Conservation (phyloP, 345 rosid genomes). For the Zanthoxylum bungeanum region DNA sequence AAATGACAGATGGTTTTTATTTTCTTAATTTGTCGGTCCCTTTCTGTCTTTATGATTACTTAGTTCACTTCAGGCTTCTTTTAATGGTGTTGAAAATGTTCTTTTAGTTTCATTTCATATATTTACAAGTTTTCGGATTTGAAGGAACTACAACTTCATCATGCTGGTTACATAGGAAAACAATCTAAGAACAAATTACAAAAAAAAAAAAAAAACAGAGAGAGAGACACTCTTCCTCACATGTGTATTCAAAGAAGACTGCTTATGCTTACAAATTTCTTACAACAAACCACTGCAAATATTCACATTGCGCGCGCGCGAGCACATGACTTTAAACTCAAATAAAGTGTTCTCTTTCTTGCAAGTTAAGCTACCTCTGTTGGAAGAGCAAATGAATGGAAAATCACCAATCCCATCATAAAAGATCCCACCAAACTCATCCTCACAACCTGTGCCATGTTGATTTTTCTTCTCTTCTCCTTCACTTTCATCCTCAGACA, state of each 20-base stretch:
- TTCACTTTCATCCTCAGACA: conserved; percentile 28
- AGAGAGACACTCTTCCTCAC: not conserved
- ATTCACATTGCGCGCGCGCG: too few relatives aligned
- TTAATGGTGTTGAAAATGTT: not conserved
- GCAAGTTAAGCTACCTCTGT: conserved; percentile 23
- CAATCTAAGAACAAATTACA: not conserved
- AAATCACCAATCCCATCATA: conserved; percentile 27
- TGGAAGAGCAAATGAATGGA: conserved; percentile 32
- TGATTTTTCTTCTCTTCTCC: conserved; percentile 33
- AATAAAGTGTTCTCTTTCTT: conserved; percentile 32
- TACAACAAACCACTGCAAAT: conserved; percentile 3
- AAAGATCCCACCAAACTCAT: conserved; percentile 39
- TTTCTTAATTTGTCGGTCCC: too few relatives aligned
- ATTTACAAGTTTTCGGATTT: not conserved
- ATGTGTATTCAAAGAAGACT: not conserved
- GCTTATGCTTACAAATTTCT: not conserved
- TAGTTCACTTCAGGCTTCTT: too few relatives aligned
- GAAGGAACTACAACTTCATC: not conserved
- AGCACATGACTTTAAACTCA: not conserved
- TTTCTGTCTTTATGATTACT: too few relatives aligned
- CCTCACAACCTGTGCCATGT: conserved; percentile 24
- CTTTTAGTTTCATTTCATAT: not conserved
- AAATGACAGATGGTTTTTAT: too few relatives aligned
- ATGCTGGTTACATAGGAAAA: not conserved
- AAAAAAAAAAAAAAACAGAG: too few relatives aligned